Conservation (phyloP, 805 yeast species). For the Metschnikowia santaceciliae region DNA sequence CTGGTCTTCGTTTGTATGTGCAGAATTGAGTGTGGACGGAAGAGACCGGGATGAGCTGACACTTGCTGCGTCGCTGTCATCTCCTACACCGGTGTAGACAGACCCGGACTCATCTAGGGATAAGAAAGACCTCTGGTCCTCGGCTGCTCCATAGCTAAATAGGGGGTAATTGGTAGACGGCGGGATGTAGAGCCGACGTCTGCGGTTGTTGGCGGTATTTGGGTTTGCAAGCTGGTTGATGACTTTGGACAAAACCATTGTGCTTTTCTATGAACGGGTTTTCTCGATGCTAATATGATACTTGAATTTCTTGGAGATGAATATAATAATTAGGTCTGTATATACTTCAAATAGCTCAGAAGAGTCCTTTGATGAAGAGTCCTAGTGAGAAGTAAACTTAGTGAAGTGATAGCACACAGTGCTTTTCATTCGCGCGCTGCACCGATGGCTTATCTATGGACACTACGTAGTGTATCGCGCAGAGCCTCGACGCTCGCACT, state of each 20-base stretch:
- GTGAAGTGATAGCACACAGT: neutral
- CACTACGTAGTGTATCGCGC: no score
- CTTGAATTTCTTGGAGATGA: no score
- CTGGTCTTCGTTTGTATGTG: constrained; percentile 32
- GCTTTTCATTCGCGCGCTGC: neutral
- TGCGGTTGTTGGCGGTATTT: constrained; percentile 28
- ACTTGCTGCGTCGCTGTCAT: constrained; percentile 37
- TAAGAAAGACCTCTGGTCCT: constrained; percentile 42
- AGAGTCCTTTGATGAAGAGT: no score
- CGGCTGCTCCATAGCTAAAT: constrained; percentile 41
- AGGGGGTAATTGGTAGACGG: constrained; percentile 42
- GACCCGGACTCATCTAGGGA: constrained; percentile 37
- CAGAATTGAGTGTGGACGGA: constrained; percentile 38
- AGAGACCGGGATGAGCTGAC: constrained; percentile 38
- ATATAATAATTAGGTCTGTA: no score
- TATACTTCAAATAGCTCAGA: no score
- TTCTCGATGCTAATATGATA: no score
- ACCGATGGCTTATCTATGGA: no score
- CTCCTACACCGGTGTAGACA: constrained; percentile 19
- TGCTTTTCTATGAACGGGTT: no score
- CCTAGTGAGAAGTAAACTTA: neutral
- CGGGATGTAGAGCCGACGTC: constrained; percentile 40
- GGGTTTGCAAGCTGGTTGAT: constrained; percentile 42
- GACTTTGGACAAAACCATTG: constrained; percentile 38
- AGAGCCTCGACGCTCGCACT: no score